Base-by-base conservation (phyloP, 2,329 filamentous ascomycete species). In the Laburnicola sp. region DNA sequence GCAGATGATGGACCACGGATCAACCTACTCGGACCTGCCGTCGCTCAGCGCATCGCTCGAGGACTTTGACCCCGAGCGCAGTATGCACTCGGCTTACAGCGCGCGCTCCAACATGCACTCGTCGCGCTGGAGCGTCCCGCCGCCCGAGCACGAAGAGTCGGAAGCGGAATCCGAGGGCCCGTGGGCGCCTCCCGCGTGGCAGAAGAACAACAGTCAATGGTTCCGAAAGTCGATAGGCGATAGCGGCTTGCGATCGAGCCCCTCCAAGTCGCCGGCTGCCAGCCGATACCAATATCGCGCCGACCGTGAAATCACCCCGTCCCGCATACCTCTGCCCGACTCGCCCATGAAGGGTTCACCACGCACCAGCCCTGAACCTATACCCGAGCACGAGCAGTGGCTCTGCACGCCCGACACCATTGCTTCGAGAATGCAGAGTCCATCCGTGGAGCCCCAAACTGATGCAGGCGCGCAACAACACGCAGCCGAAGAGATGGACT, bases 171-270 rank as follows among this genome's bases (percentile, higher is more conserved):
- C 76, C 45, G 74, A 76, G 30, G 70, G 68, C 1, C 82, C 82
- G 28, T 87, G 84, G 83, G 85, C 83, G 46, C 86, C 86, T 35
- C 86, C 86, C 2, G 84, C 84, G 9, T 86, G 85, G 78, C 78
- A 82, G 57, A 80, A 78, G 62, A 77, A 77, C 54, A 83, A 81
- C 57, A 85, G 80, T 64, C 78, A 78, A 53, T 84, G 82, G 82
- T 82, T 85, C 68, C 75, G 69, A 26, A 71, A 72, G 54, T 71
- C 69, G 45, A 57, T 69, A 61, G 75, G 62, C 70, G 69, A 75
- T 41, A 68, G n/a, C n/a, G n/a, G n/a, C n/a, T n/a, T n/a, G n/a
- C n/a, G n/a, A 25, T 58, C 61, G 40, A 81, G 76, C 59, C 78
- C 78, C 8, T 78, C 76, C 51, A 69, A 74, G 48, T 86, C 83